Evolutionary conservation across 441 rosid species (phyloP).

Genomic region (Cnidoscolus chayamansa): DNA sequence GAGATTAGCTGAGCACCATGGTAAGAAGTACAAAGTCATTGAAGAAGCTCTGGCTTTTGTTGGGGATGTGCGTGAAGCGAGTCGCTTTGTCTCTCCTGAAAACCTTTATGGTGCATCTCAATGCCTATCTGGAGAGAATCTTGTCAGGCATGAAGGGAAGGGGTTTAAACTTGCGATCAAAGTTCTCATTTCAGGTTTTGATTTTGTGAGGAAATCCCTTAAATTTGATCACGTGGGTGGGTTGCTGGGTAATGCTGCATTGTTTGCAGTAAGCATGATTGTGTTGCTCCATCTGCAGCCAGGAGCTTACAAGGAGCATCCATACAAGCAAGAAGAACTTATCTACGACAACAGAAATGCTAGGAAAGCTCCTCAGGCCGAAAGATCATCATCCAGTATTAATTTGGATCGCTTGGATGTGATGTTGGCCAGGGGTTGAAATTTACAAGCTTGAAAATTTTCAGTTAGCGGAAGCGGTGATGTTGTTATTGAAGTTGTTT

Average conservation of each 20-base stretch:
- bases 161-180: slow-evolving; percentile 40
- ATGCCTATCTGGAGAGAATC: slow-evolving; percentile 36
- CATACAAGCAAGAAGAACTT: slow-evolving; percentile 32
- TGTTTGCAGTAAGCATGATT: slow-evolving; percentile 67
- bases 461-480: slow-evolving; percentile 3
- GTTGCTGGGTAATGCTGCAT: slow-evolving; percentile 67
- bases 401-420: slow-evolving; percentile 53
- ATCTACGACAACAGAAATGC: slow-evolving; percentile 22
- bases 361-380: slow-evolving; percentile 35
- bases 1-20: slow-evolving; percentile 77
- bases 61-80: slow-evolving; percentile 53
- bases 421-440: slow-evolving; percentile 57
- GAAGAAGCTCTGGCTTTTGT: slow-evolving; percentile 83
- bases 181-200: slow-evolving; percentile 47
- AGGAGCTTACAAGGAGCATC: slow-evolving; percentile 37
- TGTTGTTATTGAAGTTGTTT: not conserved
- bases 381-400: slow-evolving; percentile 33
- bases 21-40: slow-evolving; percentile 70
- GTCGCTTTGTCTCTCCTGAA: slow-evolving; percentile 53
- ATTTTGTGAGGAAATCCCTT: slow-evolving; percentile 53
- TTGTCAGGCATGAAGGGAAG: slow-evolving; percentile 25
- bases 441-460: slow-evolving; percentile 5
- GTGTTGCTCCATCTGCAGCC: slow-evolving; percentile 70
- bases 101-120: slow-evolving; percentile 37
- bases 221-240: slow-evolving; percentile 56